Evolutionary conservation across 768 basidiomycete genomes (phyloP).

Genomic region (Rhodotorula taiwanensis): DNA sequence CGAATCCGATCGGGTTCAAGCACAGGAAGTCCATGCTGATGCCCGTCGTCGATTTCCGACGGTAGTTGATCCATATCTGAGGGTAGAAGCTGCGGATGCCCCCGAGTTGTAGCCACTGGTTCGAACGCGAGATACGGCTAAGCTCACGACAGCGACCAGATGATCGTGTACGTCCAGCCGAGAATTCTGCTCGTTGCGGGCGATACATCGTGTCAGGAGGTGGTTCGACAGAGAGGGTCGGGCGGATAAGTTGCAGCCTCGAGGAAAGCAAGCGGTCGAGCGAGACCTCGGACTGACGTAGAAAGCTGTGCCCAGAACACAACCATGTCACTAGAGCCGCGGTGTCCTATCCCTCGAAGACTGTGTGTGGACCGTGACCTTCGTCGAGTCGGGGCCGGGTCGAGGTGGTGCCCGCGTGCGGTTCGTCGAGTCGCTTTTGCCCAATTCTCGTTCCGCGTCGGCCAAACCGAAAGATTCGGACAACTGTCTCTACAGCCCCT

Average conservation of each 20-base stretch:
- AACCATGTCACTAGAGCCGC: background rate
- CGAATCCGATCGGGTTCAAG: constrained; percentile 47
- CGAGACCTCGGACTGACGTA: constrained; percentile 44
- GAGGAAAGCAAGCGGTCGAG: background rate
- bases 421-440: no score
- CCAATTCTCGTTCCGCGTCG: no score
- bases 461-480: no score
- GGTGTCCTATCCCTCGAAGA: background rate
- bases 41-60: constrained; percentile 6
- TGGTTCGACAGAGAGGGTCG: no score
- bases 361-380: no score
- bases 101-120: no score
- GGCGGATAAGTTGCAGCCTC: no score
- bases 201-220: no score
- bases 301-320: background rate
- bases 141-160: constrained; percentile 43
- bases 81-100: constrained; percentile 25
- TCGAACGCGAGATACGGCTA: no score
- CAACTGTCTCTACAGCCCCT: no score
- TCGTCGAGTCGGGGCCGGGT: no score
- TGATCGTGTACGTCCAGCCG: constrained; percentile 43
- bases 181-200: constrained; percentile 18
- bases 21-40: constrained; percentile 44
- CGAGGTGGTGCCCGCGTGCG: no score
- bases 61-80: constrained; percentile 25